Evolutionary conservation across 108 stramenopile genomes (phyloP).

Genomic region (Nitzschia sp.): DNA sequence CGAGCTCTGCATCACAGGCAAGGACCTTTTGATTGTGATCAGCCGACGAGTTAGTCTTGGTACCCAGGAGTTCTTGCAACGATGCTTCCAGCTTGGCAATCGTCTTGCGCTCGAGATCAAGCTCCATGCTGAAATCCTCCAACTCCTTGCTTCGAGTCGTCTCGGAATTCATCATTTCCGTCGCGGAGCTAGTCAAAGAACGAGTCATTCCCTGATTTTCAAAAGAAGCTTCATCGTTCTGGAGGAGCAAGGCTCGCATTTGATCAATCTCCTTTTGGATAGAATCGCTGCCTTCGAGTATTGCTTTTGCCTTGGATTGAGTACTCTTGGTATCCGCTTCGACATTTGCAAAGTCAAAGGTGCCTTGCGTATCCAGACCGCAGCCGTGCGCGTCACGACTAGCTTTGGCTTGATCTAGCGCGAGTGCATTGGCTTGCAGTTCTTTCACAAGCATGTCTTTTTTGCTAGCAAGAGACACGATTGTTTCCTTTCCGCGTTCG

Average conservation of each 20-base stretch:
- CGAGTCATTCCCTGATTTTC: not conserved
- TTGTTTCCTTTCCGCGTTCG: not conserved
- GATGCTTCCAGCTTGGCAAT: conserved; percentile 3
- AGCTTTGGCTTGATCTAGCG: not conserved
- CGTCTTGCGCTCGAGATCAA: not conserved
- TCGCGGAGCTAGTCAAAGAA: not conserved
- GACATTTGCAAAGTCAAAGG: not conserved
- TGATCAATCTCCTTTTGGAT: conserved; percentile 2
- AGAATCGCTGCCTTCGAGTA: not conserved
- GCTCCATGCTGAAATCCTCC: not conserved
- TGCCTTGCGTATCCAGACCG: not conserved
- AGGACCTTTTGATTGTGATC: not conserved
- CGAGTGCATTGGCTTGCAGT: not conserved
- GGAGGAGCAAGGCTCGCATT: not conserved
- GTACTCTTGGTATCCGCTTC: not conserved
- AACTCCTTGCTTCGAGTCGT: not conserved
- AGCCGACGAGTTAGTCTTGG: not conserved
- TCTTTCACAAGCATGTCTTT: not conserved
- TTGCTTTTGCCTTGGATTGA: not conserved
- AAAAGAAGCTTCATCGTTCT: not conserved
- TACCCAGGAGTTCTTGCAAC: not conserved
- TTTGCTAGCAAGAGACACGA: not conserved
- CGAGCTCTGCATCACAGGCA: conserved; percentile 1
- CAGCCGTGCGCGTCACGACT: not conserved
- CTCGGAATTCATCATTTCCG: not conserved